These are phyloP conservation scores for Neonectria punicea DNA, from an alignment of 2,329 filamentous ascomycete species.

Conservation along the genomic window DNA sequence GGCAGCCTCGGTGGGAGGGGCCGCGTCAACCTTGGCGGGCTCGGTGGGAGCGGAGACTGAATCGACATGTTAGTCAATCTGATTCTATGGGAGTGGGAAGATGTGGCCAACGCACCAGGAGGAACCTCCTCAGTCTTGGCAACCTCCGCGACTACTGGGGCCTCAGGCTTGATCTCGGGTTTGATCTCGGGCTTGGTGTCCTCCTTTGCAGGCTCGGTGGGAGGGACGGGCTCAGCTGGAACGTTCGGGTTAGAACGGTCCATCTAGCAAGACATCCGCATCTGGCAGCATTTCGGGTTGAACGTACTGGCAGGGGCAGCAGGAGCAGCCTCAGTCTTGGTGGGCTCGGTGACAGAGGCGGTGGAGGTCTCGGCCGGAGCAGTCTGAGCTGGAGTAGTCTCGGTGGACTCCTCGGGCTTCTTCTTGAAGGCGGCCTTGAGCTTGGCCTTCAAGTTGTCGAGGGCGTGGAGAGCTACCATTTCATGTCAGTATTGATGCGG, in stretches of 20 bases:
- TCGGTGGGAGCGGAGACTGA: constrained; percentile 36
- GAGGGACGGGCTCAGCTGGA: constrained; percentile 40
- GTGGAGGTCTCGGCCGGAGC: constrained; percentile 39
- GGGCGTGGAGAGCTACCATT: constrained; percentile 57
- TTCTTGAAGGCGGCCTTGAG: constrained; percentile 64
- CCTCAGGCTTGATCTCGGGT: constrained; percentile 37
- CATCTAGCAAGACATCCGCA: constrained; percentile 3
- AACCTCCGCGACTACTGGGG: constrained; percentile 44
- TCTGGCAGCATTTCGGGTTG: constrained; percentile 21
- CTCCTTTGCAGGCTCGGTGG: constrained; percentile 40
- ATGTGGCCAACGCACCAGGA: constrained; percentile 31
- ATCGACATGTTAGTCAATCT: constrained; percentile 3
- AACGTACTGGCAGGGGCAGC: constrained; percentile 47
- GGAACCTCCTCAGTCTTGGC: constrained; percentile 40
- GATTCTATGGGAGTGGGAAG: background rate
- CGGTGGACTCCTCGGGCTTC: constrained; percentile 50
- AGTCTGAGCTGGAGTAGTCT: constrained; percentile 19
- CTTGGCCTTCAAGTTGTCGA: constrained; percentile 67
- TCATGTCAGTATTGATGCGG: constrained; percentile 16
- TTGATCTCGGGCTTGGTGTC: constrained; percentile 41
- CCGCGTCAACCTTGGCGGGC: constrained; percentile 43
- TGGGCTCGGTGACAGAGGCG: constrained; percentile 45
- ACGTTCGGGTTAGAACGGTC: constrained; percentile 26
- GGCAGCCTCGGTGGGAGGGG: constrained; percentile 41
- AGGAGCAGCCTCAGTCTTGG: constrained; percentile 50